A percentile compares a stretch with the other conserved stretches of the same genome.
phyloP scores from a whole-genome alignment of 139 green algal genomes.

The Nannochloris sp. region DNA sequence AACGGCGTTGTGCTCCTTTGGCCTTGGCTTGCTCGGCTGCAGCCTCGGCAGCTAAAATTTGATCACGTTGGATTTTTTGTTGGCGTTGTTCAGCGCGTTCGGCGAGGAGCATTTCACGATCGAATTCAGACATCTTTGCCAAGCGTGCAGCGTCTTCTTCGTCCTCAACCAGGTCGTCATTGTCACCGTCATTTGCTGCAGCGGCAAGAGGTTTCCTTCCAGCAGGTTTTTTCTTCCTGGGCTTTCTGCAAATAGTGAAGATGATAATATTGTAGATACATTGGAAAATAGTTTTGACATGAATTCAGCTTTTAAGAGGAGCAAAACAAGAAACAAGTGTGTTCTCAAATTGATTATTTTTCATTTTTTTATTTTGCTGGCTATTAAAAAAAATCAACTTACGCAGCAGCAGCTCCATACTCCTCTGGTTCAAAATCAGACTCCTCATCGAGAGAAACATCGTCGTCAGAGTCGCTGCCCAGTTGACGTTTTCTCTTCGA shows the following conservation, averaged over 20 bases:
- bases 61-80: conserved; percentile 21
- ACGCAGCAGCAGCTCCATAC: neutral
- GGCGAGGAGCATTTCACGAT: conserved; percentile 54
- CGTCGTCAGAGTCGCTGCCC: conserved; percentile 5
- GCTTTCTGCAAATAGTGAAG: neutral
- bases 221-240: neutral
- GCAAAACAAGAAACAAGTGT: neutral
- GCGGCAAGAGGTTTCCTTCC: neutral
- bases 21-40: neutral
- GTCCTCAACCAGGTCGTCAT: conserved; percentile 20
- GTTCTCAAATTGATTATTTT: no score
- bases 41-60: conserved; percentile 11
- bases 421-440: neutral
- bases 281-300: no score
- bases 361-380: no score
- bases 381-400: neutral
- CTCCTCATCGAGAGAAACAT: conserved; percentile 23
- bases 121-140: conserved; percentile 53
- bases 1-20: conserved; percentile 2
- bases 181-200: conserved; percentile 5
- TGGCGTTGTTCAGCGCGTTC: conserved; percentile 40
- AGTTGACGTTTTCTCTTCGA: conserved; percentile 10
- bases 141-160: conserved; percentile 30
- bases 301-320: neutral
- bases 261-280: no score